phyloP scores from a whole-genome alignment of 2,329 filamentous ascomycete genomes.

The Colletotrichum destructivum region DNA sequence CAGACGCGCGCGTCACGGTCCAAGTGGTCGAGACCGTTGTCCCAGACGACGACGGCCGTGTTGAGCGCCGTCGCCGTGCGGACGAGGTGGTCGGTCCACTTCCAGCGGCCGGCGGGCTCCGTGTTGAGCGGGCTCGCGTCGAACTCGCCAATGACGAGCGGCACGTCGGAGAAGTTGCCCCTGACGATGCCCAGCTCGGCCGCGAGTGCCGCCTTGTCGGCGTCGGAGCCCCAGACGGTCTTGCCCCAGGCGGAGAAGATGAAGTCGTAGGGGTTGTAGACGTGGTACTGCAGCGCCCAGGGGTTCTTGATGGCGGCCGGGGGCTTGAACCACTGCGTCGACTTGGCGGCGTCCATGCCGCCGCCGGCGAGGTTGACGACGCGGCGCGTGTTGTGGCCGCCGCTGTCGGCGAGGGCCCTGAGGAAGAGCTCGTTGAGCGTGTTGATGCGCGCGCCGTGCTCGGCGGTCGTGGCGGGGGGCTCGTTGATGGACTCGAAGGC shows the following conservation, averaged over 20 bases:
- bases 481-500: slow-evolving; percentile 75
- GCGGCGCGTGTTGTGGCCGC: slow-evolving; percentile 68
- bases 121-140: slow-evolving; percentile 64
- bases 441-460: slow-evolving; percentile 66
- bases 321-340: slow-evolving; percentile 67
- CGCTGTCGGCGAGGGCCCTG: slow-evolving; percentile 65
- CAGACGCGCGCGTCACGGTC: slow-evolving; percentile 64
- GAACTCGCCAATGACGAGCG: slow-evolving; percentile 72
- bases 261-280: slow-evolving; percentile 70
- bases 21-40: slow-evolving; percentile 71
- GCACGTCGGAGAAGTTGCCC: slow-evolving; percentile 68
- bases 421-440: slow-evolving; percentile 71
- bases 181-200: slow-evolving; percentile 66
- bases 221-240: slow-evolving; percentile 71
- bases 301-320: slow-evolving; percentile 67
- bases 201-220: slow-evolving; percentile 65
- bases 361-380: slow-evolving; percentile 70
- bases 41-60: slow-evolving; percentile 69
- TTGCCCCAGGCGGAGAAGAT: slow-evolving; percentile 69
- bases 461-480: slow-evolving; percentile 65
- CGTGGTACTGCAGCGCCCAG: slow-evolving; percentile 74
- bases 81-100: slow-evolving; percentile 69
- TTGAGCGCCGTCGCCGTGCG: slow-evolving; percentile 64
- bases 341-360: slow-evolving; percentile 64
- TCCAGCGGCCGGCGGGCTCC: slow-evolving; percentile 71